Conservation (phyloP, 2,329 filamentous ascomycete genomes). For the Cytospora chrysosperma region DNA sequence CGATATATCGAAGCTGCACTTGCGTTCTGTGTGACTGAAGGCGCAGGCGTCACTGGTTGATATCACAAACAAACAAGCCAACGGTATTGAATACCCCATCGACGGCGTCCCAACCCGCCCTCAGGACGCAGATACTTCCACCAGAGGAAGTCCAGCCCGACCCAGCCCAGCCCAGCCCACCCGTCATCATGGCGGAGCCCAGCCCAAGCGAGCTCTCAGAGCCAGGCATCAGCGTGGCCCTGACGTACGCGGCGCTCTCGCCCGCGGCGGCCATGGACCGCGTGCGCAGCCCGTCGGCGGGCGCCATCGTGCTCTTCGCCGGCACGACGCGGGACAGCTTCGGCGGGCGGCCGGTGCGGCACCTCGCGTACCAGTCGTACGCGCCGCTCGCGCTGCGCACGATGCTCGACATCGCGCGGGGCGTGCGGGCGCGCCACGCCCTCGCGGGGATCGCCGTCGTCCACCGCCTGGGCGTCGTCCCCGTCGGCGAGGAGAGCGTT, state of each 20-base stretch:
- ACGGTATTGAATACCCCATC: not conserved
- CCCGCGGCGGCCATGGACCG: slow-evolving; percentile 57
- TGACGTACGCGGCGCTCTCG: slow-evolving; percentile 64
- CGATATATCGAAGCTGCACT: not conserved
- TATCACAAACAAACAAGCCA: not conserved
- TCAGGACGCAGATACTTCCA: not conserved
- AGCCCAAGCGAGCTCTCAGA: not conserved
- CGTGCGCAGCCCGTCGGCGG: slow-evolving; percentile 71
- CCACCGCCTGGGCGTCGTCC: slow-evolving; percentile 82
- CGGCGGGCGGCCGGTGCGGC: slow-evolving; percentile 65
- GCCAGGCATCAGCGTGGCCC: slow-evolving; percentile 57
- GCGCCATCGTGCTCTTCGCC: slow-evolving; percentile 74
- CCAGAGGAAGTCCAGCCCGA: not conserved
- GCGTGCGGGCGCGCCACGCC: slow-evolving; percentile 57
- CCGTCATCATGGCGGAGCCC: slow-evolving; percentile 29
- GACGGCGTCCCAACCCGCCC: not conserved
- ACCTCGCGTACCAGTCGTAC: slow-evolving; percentile 76
- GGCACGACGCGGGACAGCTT: slow-evolving; percentile 79
- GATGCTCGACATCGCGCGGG: slow-evolving; percentile 62
- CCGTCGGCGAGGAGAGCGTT: slow-evolving; percentile 91
- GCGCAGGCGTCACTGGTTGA: not conserved
- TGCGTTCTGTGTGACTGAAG: not conserved
- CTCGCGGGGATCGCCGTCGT: slow-evolving; percentile 75
- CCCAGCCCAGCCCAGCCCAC: too few relatives aligned
- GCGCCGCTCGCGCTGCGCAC: slow-evolving; percentile 66